Conservation (phyloP, 2,329 filamentous ascomycete genomes). For the Xylariomycetidae sp. region DNA sequence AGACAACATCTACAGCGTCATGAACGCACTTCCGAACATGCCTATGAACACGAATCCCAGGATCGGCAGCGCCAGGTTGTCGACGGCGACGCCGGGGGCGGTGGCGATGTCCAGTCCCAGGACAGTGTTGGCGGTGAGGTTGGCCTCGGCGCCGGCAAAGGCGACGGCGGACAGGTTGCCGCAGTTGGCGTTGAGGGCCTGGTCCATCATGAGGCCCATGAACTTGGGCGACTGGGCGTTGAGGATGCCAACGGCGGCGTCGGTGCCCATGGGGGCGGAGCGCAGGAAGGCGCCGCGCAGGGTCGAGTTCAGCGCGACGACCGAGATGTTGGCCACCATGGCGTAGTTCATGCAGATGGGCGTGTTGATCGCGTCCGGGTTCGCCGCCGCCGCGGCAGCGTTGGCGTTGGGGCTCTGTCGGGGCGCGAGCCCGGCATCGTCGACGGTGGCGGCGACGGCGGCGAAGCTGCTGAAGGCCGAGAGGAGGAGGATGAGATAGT, state of each 20-base stretch:
- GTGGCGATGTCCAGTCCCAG: constrained; percentile 30
- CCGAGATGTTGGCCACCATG: constrained; percentile 41
- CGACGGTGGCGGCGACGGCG: constrained; percentile 11
- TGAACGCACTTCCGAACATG: too few relatives aligned
- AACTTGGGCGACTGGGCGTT: constrained; percentile 34
- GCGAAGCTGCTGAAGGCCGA: constrained; percentile 15
- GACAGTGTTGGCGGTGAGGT: constrained; percentile 40
- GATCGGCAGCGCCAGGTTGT: constrained; percentile 16
- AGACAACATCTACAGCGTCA: too few relatives aligned
- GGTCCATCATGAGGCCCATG: constrained; percentile 33
- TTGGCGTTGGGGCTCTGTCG: constrained; percentile 18
- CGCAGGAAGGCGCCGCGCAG: constrained; percentile 41
- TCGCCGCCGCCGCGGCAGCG: constrained; percentile 2
- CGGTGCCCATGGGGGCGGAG: constrained; percentile 37
- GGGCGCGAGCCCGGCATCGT: constrained; percentile 13
- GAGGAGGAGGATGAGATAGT: constrained; percentile 15
- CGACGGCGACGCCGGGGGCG: constrained; percentile 22
- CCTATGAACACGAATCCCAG: constrained; percentile 15
- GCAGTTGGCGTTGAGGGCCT: constrained; percentile 36
- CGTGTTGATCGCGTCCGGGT: background rate
- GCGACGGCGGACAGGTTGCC: constrained; percentile 41
- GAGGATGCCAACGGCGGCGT: constrained; percentile 34
- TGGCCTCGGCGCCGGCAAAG: constrained; percentile 36
- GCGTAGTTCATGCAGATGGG: constrained; percentile 37
- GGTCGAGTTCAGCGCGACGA: constrained; percentile 39